Evolutionary conservation across 2,329 filamentous ascomycete genomes (phyloP), one percentile per base, ranked within the genome.

Genomic region (Hymenoscyphus salicellus): DNA sequence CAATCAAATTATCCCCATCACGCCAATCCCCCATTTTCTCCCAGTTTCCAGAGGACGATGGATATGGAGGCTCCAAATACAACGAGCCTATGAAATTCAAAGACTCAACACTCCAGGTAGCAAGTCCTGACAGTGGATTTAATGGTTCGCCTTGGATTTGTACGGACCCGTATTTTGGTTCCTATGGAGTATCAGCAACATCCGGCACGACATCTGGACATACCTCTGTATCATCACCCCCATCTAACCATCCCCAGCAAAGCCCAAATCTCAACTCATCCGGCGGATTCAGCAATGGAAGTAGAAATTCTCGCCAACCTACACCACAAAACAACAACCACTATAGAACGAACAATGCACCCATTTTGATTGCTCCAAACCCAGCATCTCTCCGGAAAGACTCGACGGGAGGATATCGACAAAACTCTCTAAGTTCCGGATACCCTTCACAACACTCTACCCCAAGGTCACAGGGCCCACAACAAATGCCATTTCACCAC

Each of bases 31-130:
- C 55, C 17, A 20, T 30, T 14, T 30, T 32, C 56, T 66, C 33
- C 5, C 30, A 41, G 4, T 69, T 67, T 32, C 52, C 43, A 14
- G 62, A 58, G 0, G 72, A 69, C 5, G 65, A 67, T n/a, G 69
- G 69, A 5, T 72, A 66, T 38, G 62, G 63, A 5, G 64, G 49
- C n/a, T 55, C 65, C 3, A 66, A 60, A 60, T 64, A 65, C 49
- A 66, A 66, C 36, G 60, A 64, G 10, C 66, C 71, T 1, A 72
- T 73, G 70, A 73, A 71, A 52, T 65, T 67, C 38, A 73, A 72
- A 60, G 60, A 69, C 4, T 41, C 65, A n/a, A 49, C 58, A 7
- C 52, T 66, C 32, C 65, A 66, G 11, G 63, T 70, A 20, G 66
- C 66, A n/a, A 64, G 67, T 16, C 58, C 64, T 6, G 70, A 72